A percentile compares a stretch with the other conserved stretches of the same genome.
Evolutionary conservation across 345 rosid genomes (phyloP).

Genomic region (Eucalyptus fibrosa): DNA sequence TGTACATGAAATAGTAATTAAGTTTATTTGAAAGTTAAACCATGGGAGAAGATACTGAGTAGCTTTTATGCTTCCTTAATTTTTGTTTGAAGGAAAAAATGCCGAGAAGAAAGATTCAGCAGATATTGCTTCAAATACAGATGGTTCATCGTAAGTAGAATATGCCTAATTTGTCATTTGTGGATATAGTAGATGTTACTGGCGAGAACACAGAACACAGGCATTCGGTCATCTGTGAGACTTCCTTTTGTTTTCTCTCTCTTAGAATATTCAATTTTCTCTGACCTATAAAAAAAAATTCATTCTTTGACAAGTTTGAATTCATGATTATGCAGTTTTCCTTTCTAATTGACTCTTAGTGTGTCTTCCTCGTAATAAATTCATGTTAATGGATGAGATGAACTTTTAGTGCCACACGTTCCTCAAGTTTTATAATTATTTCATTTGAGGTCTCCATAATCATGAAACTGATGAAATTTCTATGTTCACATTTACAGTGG

Average conservation of each 20-base stretch:
- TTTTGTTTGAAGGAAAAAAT: slow-evolving; percentile 56
- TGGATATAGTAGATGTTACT: background rate
- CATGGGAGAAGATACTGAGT: background rate
- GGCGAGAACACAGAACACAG: background rate
- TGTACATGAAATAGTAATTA: background rate
- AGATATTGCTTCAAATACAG: slow-evolving; percentile 64
- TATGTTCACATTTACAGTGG: slow-evolving; percentile 52
- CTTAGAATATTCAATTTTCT: background rate
- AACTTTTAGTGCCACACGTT: background rate
- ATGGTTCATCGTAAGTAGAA: slow-evolving; percentile 83
- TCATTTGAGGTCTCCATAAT: background rate
- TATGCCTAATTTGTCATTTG: background rate
- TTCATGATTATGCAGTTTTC: background rate
- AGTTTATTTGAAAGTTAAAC: background rate
- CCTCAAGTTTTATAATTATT: background rate
- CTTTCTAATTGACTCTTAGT: background rate
- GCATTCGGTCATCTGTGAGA: background rate
- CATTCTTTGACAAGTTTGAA: background rate
- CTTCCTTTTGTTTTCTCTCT: background rate
- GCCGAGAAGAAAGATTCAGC: slow-evolving; percentile 81
- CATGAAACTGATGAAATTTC: background rate
- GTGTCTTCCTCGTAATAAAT: background rate
- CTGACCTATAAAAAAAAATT: background rate
- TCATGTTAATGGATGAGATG: background rate
- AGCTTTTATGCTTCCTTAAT: background rate